These are phyloP conservation scores for Rhododendron ovatum DNA, from an alignment of 148 eudicot species.

Conservation along the genomic window DNA sequence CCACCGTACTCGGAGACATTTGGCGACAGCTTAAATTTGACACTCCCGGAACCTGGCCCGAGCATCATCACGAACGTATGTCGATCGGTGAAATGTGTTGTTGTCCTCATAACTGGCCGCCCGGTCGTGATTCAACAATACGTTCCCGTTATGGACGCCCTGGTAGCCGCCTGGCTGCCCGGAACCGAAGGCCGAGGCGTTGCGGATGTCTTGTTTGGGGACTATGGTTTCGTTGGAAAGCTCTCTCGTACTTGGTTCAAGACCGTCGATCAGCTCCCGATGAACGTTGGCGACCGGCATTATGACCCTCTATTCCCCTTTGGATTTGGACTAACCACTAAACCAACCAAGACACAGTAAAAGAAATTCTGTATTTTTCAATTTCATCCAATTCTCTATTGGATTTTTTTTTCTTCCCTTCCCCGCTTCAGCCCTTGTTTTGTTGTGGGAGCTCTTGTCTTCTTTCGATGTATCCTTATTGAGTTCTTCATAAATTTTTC, in stretches of 20 bases:
- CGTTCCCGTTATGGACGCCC: not conserved
- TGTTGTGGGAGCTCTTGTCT: too few species aligned
- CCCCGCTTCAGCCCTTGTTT: too few species aligned
- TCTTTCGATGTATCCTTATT: too few species aligned
- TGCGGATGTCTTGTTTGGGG: not conserved
- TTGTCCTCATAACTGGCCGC: not conserved
- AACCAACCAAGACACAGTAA: not conserved
- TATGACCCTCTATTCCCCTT: not conserved
- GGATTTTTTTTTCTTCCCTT: too few species aligned
- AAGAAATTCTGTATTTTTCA: not conserved
- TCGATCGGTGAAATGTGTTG: not conserved
- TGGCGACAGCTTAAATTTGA: not conserved
- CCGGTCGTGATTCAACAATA: not conserved
- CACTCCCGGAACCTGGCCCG: not conserved
- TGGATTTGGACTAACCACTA: not conserved
- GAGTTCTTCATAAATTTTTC: too few species aligned
- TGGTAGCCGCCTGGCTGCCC: not conserved
- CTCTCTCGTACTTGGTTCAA: not conserved
- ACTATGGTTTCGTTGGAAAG: not conserved
- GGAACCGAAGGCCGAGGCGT: not conserved
- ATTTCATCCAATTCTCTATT: too few species aligned
- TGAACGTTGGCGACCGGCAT: not conserved
- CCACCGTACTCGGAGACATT: not conserved
- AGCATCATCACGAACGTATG: not conserved
- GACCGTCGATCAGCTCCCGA: not conserved